A percentile compares a stretch with the other conserved stretches of the same genome.
Conservation (phyloP, 2,329 filamentous ascomycete species). For the Stylonectria norvegica region DNA sequence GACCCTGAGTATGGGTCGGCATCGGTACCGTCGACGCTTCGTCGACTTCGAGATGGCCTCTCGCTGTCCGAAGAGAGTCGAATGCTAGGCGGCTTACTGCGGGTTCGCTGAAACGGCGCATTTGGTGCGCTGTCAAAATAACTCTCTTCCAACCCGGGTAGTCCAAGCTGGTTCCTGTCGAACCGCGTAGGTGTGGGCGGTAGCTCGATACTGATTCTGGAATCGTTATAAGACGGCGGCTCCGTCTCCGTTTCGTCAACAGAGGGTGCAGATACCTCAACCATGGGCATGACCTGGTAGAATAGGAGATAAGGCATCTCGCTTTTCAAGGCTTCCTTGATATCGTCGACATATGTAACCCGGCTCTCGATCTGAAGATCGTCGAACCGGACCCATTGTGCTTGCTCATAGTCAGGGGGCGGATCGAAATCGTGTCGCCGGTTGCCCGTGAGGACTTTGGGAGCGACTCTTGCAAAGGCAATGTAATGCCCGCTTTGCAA, state of each 20-base stretch:
- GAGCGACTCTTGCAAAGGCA: conserved; percentile 74
- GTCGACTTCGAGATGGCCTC: conserved; percentile 44
- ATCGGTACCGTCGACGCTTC: conserved; percentile 42
- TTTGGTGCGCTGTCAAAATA: conserved; percentile 27
- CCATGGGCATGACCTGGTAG: conserved; percentile 88
- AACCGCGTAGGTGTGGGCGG: conserved; percentile 23
- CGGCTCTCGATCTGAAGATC: conserved; percentile 69
- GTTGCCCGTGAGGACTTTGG: conserved; percentile 58
- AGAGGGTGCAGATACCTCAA: conserved; percentile 57
- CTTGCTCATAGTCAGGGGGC: conserved; percentile 64
- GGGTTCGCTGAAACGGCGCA: conserved; percentile 11
- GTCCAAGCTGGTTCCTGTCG: conserved; percentile 15
- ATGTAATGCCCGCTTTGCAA: conserved; percentile 91
- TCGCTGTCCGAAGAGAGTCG: conserved; percentile 56
- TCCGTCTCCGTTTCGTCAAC: conserved; percentile 45
- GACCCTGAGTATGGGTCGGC: conserved; percentile 34
- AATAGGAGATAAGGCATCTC: conserved; percentile 94
- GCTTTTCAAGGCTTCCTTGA: conserved; percentile 69
- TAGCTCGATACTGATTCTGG: conserved; percentile 41
- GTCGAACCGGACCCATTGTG: conserved; percentile 88
- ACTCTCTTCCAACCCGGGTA: conserved; percentile 17
- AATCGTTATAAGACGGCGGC: conserved; percentile 59
- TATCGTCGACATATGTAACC: conserved; percentile 73
- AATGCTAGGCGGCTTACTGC: conserved; percentile 46
- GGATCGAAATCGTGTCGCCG: conserved; percentile 52